Percentiles rank a stretch among this genome's conserved stretches.
These are phyloP conservation scores for Cucurbita argyrosperma DNA, from an alignment of 306 rosid species.

Conservation along the genomic window DNA sequence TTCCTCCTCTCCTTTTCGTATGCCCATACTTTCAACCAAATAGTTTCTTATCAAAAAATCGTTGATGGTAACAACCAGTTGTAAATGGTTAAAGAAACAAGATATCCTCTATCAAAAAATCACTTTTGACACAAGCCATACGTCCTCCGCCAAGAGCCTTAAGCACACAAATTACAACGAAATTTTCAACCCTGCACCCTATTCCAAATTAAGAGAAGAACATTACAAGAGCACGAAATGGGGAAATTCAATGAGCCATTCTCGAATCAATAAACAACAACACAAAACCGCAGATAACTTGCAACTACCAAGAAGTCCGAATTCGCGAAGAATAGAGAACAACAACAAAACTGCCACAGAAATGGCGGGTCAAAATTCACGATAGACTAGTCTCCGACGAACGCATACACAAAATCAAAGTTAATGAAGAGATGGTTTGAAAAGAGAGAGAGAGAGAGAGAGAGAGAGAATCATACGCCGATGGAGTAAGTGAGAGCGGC, in stretches of 20 bases:
- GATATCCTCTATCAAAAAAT: background rate
- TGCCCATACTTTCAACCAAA: background rate
- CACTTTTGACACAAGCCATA: background rate
- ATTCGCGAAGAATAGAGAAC: background rate
- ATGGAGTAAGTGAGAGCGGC: constrained; percentile 76
- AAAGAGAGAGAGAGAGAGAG: background rate
- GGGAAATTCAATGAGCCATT: background rate
- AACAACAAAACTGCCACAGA: background rate
- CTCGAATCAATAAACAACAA: background rate
- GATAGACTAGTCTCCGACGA: background rate
- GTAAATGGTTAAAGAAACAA: background rate
- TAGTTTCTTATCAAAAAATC: background rate
- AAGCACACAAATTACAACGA: background rate
- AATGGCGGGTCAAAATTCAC: background rate
- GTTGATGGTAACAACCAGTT: background rate
- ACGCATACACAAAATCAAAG: background rate
- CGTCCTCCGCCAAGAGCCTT: background rate
- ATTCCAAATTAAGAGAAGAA: background rate
- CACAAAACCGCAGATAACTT: background rate
- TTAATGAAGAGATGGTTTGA: background rate
- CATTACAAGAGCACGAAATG: background rate
- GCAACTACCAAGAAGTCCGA: background rate
- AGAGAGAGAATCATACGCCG: constrained; percentile 32
- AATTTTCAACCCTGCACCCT: background rate
- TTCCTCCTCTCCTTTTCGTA: background rate